Evolutionary conservation across 2,329 filamentous ascomycete genomes (phyloP).

Genomic region (Peltaster fructicola): DNA sequence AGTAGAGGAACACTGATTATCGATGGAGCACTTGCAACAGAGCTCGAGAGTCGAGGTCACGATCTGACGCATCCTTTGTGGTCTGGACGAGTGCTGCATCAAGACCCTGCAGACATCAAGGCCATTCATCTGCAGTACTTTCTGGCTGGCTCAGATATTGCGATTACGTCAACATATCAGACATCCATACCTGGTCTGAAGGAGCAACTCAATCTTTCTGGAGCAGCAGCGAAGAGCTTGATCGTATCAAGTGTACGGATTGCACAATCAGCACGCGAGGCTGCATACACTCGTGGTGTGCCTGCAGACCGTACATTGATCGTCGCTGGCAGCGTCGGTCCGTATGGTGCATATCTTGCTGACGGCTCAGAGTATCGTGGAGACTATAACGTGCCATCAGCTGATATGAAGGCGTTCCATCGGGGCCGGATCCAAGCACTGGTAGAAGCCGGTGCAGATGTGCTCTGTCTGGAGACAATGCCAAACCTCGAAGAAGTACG

Average conservation of each 20-base stretch:
- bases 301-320: conserved; percentile 11
- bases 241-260: conserved; percentile 25
- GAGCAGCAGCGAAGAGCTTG: conserved; percentile 19
- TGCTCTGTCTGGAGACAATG: conserved; percentile 30
- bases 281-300: conserved; percentile 10
- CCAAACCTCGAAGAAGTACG: conserved; percentile 23
- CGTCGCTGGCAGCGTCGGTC: conserved; percentile 29
- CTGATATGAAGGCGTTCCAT: conserved; percentile 26
- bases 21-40: conserved; percentile 31
- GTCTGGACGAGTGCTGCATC: conserved; percentile 26
- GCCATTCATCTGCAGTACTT: conserved; percentile 29
- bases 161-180: conserved; percentile 32
- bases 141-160: conserved; percentile 27
- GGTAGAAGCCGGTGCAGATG: conserved; percentile 23
- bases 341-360: conserved; percentile 30
- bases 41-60: conserved; percentile 26
- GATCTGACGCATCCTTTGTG: conserved; percentile 27
- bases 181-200: conserved; percentile 24
- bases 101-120: conserved; percentile 24
- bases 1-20: conserved; percentile 20
- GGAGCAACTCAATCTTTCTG: conserved; percentile 20
- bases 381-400: conserved; percentile 18
- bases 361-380: conserved; percentile 30
- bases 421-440: conserved; percentile 24
- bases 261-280: conserved; percentile 22